A percentile compares a stretch with the other conserved stretches of the same genome.
Evolutionary conservation across 177 flowering plant species (phyloP).

Genomic region (Vitis hybrid): DNA sequence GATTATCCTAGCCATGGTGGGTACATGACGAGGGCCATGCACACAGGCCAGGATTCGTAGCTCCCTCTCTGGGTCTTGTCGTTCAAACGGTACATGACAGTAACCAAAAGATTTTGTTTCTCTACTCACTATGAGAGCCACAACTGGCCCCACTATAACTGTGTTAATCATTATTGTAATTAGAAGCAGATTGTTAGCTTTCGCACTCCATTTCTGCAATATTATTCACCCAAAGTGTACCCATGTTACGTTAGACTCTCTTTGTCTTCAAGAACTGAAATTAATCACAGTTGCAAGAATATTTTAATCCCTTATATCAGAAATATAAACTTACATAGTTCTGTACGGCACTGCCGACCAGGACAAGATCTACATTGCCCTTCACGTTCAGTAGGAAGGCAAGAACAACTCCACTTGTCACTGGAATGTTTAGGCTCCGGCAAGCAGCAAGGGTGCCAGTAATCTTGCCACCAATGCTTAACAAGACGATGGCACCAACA

Average conservation of each 20-base stretch:
- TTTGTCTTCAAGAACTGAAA: too few species aligned
- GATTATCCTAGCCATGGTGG: constrained; percentile 40
- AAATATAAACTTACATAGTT: constrained; percentile 12
- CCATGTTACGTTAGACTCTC: too few species aligned
- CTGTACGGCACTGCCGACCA: constrained; percentile 23
- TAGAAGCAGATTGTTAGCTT: constrained; percentile 28
- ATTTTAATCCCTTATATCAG: too few species aligned
- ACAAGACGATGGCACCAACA: constrained; percentile 27
- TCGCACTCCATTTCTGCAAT: constrained; percentile 19
- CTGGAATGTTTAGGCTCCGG: constrained; percentile 41
- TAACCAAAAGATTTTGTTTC: constrained; percentile 33
- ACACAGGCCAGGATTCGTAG: constrained; percentile 61
- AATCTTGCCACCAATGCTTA: constrained; percentile 51
- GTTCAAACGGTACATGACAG: constrained; percentile 36
- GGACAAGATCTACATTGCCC: constrained; percentile 58
- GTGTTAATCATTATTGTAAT: constrained; percentile 40
- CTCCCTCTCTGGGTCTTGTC: constrained; percentile 40
- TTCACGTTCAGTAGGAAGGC: constrained; percentile 55
- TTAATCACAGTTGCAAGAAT: too few species aligned
- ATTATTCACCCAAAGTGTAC: too few species aligned
- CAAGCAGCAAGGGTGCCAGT: constrained; percentile 53
- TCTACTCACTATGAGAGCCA: constrained; percentile 35
- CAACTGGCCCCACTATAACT: constrained; percentile 33
- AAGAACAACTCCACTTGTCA: constrained; percentile 42
- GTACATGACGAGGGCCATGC: constrained; percentile 53